Conservation (phyloP, 208 protist genomes). For the Zelonia costaricensis region DNA sequence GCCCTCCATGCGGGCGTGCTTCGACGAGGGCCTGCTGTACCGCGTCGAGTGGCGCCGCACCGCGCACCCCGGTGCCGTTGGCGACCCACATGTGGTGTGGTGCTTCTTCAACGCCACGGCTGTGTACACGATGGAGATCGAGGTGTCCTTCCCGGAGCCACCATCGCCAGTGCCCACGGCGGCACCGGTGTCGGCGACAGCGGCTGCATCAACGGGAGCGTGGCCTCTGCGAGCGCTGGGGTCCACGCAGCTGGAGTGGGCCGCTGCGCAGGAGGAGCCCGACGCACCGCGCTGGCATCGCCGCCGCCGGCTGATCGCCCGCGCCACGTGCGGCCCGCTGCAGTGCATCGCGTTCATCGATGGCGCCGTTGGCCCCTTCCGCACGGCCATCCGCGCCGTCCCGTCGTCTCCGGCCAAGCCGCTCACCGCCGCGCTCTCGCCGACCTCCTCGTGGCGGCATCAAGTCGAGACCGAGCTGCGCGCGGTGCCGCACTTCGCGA, state of each 20-base stretch:
- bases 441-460: not conserved
- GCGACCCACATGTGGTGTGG: conserved; percentile 12
- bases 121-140: conserved; percentile 26
- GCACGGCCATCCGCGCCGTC: conserved; percentile 14
- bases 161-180: too few species aligned
- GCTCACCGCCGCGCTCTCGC: not conserved
- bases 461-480: conserved; percentile 9
- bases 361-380: conserved; percentile 11
- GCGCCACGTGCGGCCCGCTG: conserved; percentile 13
- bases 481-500: not conserved
- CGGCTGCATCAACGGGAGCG: not conserved
- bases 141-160: conserved; percentile 17
- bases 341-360: conserved; percentile 11
- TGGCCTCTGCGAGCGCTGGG: conserved; percentile 12
- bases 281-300: not conserved
- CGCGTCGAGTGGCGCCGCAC: conserved; percentile 16
- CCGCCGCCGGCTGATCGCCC: not conserved
- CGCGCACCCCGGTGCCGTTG: not conserved
- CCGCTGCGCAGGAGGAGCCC: not conserved
- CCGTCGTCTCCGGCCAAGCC: not conserved
- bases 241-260: conserved; percentile 22
- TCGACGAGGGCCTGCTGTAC: conserved; percentile 28
- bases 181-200: too few species aligned
- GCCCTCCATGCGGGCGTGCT: conserved; percentile 18
- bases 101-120: conserved; percentile 28